Base-by-base conservation (phyloP, 331 rosid genomes). In the Prunus yedoensis region DNA sequence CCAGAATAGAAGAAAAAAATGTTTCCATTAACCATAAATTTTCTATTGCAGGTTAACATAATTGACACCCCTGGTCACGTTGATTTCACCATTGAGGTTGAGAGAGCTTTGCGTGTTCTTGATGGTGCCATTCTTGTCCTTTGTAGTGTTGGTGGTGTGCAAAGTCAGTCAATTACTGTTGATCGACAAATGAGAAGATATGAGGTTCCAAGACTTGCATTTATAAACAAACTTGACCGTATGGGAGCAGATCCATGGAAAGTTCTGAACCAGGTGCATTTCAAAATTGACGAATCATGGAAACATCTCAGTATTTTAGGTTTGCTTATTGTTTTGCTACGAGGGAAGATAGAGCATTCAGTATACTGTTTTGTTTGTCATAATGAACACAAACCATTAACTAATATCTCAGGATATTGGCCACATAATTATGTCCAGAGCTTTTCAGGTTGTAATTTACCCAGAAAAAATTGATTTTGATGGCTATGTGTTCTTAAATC, bases 211-310 rank as follows among this genome's bases (percentile, higher is more conserved):
- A 85, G 96, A 80, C 70, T 95, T 84, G 99, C 99, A 75, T 92
- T 95, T 77, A 92, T 95, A 59, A 95, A 95, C 81, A 95, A 95
- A 81, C 97, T 95, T 57, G 97, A 95, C 74, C 85, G 99, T 74
- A 95, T 95, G 99, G 99, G 99, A 84, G 99, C 97, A 25, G 97
- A 95, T 85, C 99, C 99, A 1, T 95, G 96, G 96, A 95, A 92
- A 86, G 97, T 95, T 69, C 81, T 95, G 83, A 90, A 90, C 79
- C 97, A 95, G 99, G 99, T 92, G 35, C 32, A 15, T 8, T 23
- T 75, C 61, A 67, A 68, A 21, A 68, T 38, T 69, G 66, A 73
- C 53, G 67, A 8, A 38, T 58, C 35, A 49, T 56, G 49, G 41
- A 27, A 66, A 68, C 43, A 71, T 47, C 21, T 25, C 23, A 2